Conservation (phyloP, 106 monocot genomes). For the Amphibolis antarctica region DNA sequence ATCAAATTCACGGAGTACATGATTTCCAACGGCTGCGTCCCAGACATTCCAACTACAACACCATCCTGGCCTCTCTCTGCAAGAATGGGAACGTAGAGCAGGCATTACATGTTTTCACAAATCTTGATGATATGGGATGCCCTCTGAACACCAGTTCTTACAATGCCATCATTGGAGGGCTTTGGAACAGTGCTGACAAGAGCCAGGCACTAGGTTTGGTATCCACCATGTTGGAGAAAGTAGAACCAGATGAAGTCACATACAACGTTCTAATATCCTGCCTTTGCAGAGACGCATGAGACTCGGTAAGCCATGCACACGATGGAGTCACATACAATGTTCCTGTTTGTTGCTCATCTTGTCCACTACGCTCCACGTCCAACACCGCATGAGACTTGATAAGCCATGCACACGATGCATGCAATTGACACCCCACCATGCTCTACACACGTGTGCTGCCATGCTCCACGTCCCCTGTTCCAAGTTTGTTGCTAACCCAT, state of each 20-base stretch:
- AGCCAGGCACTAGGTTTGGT: conserved; percentile 36
- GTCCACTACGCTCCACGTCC: too few relatives aligned
- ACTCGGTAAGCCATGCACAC: too few relatives aligned
- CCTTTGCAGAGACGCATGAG: conserved; percentile 22
- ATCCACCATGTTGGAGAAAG: conserved; percentile 30
- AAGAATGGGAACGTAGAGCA: conserved; percentile 38
- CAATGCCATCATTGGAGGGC: conserved; percentile 45
- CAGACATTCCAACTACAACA: conserved; percentile 66
- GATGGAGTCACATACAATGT: too few relatives aligned
- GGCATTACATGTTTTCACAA: conserved; percentile 30
- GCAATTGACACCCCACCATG: too few relatives aligned
- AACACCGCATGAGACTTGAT: too few relatives aligned
- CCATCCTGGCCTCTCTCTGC: conserved; percentile 46
- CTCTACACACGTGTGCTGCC: too few relatives aligned
- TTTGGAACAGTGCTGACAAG: conserved; percentile 37
- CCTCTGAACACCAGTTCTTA: conserved; percentile 42
- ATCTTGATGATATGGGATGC: conserved; percentile 33
- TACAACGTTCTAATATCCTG: conserved; percentile 57
- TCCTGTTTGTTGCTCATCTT: too few relatives aligned
- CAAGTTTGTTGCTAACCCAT: too few relatives aligned
- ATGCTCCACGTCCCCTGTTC: too few relatives aligned
- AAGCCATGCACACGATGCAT: too few relatives aligned
- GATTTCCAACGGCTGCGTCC: conserved; percentile 41
- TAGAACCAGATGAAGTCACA: conserved; percentile 42
- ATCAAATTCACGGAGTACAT: conserved; percentile 53